Evolutionary conservation across 2,329 filamentous ascomycete species (phyloP), one percentile per base, ranked within the genome.

Genomic region (Mycocentrospora acerina): DNA sequence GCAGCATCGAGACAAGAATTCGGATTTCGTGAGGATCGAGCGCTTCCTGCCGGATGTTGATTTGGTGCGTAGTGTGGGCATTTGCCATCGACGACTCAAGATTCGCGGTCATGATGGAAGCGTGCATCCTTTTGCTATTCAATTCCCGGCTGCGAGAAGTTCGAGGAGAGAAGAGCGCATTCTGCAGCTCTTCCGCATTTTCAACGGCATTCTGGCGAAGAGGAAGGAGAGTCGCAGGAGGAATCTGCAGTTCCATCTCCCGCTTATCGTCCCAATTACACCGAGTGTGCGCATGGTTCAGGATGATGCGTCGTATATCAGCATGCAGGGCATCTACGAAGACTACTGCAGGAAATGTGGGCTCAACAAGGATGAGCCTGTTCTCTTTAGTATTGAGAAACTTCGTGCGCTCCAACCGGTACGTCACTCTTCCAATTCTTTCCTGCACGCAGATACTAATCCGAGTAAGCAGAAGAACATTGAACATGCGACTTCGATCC

Each of bases 41-140:
- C 86, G 91, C 16, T 98, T 98, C 80, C 71, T 98, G 56, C 90
- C 94, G 8, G 88, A 93, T 51, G 90, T 99, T 14, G 91, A 98
- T 55, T 78, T 97, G 35, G 88, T 98, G 28, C 85, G 93, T 38
- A 88, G 86, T 8, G 89, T 95, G 55, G 90, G 90, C 37, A 85
- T 90, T 19, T 97, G 91, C 34, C 91, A 97, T 69, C 83, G 93
- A 22, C 82, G 94, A 31, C 78, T 99, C 55, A 95, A 90, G 73
- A 97, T 99, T 64, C 87, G 94, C 50, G 94, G 93, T 12, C 91
- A 97, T 62, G 94, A 99, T 69, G 93, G 94, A 52, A 97, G 90
- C 62, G 75, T 95, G n/a, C 93, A 98, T 74, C 81, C 89, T 7
- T 99, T 96, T 70, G 90, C 90, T 3, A 89, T 98, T 24, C 94